Evolutionary conservation across 2,329 filamentous ascomycete genomes (phyloP).

Genomic region (Paramyrothecium sp.): DNA sequence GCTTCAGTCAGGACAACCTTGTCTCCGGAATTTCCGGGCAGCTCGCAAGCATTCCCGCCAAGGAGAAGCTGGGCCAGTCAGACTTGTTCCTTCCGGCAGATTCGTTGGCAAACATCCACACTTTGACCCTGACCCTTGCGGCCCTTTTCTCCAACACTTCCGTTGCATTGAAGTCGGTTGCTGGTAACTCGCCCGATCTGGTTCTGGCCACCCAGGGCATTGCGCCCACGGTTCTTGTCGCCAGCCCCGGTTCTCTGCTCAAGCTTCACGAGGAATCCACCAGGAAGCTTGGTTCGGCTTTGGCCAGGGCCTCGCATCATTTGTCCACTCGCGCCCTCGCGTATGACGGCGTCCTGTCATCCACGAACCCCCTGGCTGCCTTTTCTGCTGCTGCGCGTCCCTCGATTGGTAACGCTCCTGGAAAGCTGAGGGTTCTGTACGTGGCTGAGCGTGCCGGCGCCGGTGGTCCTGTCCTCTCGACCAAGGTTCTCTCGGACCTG

Average conservation of each 20-base stretch:
- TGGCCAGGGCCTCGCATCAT: slow-evolving; percentile 69
- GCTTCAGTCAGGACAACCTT: slow-evolving; percentile 82
- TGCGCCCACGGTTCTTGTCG: slow-evolving; percentile 78
- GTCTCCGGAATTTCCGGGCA: slow-evolving; percentile 81
- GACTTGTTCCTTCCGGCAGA: slow-evolving; percentile 88
- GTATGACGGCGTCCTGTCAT: slow-evolving; percentile 69
- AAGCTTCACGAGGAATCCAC: slow-evolving; percentile 64
- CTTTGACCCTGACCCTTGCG: slow-evolving; percentile 75
- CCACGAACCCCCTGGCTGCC: slow-evolving; percentile 47
- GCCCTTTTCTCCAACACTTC: slow-evolving; percentile 84
- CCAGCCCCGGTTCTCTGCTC: slow-evolving; percentile 71
- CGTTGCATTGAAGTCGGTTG: slow-evolving; percentile 84
- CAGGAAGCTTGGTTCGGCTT: slow-evolving; percentile 55
- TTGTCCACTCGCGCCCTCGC: slow-evolving; percentile 68
- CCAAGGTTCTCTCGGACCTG: slow-evolving; percentile 73
- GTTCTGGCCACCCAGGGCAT: slow-evolving; percentile 70
- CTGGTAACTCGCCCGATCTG: slow-evolving; percentile 70
- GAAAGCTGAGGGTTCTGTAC: slow-evolving; percentile 79
- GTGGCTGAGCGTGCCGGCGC: slow-evolving; percentile 71
- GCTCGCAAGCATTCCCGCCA: slow-evolving; percentile 70
- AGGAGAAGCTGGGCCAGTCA: slow-evolving; percentile 68
- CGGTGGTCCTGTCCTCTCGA: slow-evolving; percentile 62
- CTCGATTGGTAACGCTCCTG: slow-evolving; percentile 58
- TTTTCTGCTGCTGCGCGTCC: slow-evolving; percentile 59
- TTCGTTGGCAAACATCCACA: slow-evolving; percentile 75